Evolutionary conservation across 2,329 filamentous ascomycete genomes (phyloP).

Genomic region (Leptographium wingfieldii): DNA sequence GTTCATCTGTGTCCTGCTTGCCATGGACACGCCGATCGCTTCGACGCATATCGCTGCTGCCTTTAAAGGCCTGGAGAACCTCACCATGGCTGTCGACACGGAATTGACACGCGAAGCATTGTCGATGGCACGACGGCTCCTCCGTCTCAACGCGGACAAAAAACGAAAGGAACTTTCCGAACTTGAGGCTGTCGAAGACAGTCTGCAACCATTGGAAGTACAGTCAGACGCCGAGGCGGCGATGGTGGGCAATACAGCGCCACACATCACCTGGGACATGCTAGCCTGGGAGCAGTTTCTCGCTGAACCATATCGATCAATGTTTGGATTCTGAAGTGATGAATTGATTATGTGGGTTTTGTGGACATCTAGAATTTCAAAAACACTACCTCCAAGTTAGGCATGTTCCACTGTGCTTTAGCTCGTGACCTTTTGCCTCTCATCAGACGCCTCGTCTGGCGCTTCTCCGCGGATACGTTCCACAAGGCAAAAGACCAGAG

Average conservation of each 20-base stretch:
- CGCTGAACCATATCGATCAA: background rate
- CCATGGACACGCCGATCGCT: background rate
- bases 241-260: background rate
- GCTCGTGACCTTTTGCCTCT: background rate
- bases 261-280: background rate
- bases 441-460: background rate
- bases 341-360: background rate
- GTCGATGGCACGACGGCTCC: background rate
- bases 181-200: background rate
- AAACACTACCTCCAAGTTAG: background rate
- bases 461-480: background rate
- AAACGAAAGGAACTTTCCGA: background rate
- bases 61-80: background rate
- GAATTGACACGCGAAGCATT: background rate
- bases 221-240: background rate
- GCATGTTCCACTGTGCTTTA: background rate
- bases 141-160: background rate
- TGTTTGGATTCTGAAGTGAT: background rate
- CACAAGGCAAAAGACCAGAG: slow-evolving; percentile 25
- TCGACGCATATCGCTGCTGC: background rate
- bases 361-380: background rate
- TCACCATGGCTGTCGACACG: background rate
- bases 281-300: background rate
- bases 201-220: background rate
- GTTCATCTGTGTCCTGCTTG: background rate